These are phyloP conservation scores for Prunus mume DNA, from an alignment of 306 rosid species.

Conservation along the genomic window DNA sequence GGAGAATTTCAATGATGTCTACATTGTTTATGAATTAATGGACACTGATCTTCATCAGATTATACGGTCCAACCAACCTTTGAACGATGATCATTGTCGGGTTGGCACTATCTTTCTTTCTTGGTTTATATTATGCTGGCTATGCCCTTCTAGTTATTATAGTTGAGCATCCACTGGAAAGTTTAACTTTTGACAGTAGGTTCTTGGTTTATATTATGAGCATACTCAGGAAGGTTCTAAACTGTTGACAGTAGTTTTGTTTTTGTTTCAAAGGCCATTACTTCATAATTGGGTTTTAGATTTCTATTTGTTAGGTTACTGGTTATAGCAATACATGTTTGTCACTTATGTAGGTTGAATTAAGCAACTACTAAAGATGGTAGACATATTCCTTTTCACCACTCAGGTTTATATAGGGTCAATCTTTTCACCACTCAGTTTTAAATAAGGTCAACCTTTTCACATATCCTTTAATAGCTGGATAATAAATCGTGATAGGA, in stretches of 20 bases:
- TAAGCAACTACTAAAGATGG: constrained; percentile 8
- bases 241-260: background rate
- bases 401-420: background rate
- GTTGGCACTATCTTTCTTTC: constrained; percentile 42
- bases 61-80: constrained; percentile 74
- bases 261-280: constrained; percentile 4
- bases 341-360: constrained; percentile 9
- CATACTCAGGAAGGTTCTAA: background rate
- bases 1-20: constrained; percentile 91
- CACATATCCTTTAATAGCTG: background rate
- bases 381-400: background rate
- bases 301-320: background rate
- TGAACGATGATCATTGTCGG: constrained; percentile 97
- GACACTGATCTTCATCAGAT: constrained; percentile 96
- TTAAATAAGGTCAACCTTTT: background rate
- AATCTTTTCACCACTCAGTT: background rate
- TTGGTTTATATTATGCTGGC: constrained; percentile 5
- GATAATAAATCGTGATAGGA: background rate
- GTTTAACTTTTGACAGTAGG: background rate
- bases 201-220: background rate
- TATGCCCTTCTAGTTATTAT: constrained; percentile 5
- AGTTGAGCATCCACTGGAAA: background rate
- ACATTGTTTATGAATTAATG: constrained; percentile 81
- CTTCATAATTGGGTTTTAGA: background rate
- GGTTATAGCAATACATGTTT: constrained; percentile 6